Percentiles rank a stretch among this genome's conserved stretches.
phyloP scores from a whole-genome alignment of 441 rosid species.

The Populus hybrid region DNA sequence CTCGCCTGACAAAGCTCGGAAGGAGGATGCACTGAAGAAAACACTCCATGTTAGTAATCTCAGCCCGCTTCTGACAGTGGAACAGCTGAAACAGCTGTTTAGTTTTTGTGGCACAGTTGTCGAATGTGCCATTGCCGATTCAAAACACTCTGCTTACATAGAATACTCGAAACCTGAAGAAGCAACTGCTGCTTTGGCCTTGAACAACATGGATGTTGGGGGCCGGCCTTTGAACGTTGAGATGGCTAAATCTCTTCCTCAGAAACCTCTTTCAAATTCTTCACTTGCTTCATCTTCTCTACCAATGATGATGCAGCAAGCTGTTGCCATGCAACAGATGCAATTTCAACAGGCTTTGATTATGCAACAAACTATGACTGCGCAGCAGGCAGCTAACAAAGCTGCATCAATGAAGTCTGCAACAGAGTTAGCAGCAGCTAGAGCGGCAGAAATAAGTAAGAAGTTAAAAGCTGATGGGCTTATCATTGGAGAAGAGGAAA shows the following conservation, averaged over 20 bases:
- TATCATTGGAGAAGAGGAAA: constrained; percentile 61
- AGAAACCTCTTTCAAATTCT: constrained; percentile 54
- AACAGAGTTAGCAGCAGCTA: constrained; percentile 95
- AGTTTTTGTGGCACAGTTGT: constrained; percentile 93
- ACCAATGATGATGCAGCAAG: constrained; percentile 99
- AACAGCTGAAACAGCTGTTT: constrained; percentile 93
- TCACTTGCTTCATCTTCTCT: constrained; percentile 70
- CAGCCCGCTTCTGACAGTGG: constrained; percentile 86
- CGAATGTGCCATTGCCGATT: constrained; percentile 78
- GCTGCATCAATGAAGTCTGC: constrained; percentile 99
- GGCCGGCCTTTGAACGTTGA: constrained; percentile 92
- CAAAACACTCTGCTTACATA: constrained; percentile 91
- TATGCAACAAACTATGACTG: constrained; percentile 95
- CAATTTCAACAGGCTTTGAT: constrained; percentile 98
- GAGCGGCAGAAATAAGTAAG: constrained; percentile 96
- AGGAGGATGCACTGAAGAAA: constrained; percentile 69
- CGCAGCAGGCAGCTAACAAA: constrained; percentile 97
- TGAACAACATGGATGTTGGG: constrained; percentile 95
- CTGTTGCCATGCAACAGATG: constrained; percentile 99
- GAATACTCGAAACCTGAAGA: constrained; percentile 90
- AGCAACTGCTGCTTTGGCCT: constrained; percentile 89
- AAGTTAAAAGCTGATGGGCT: constrained; percentile 88
- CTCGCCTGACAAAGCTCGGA: constrained; percentile 54
- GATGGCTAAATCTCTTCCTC: constrained; percentile 96
- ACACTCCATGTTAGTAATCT: constrained; percentile 98